Conservation (phyloP, 1,284 basidiomycete species). For the Sanghuangporus baumii region DNA sequence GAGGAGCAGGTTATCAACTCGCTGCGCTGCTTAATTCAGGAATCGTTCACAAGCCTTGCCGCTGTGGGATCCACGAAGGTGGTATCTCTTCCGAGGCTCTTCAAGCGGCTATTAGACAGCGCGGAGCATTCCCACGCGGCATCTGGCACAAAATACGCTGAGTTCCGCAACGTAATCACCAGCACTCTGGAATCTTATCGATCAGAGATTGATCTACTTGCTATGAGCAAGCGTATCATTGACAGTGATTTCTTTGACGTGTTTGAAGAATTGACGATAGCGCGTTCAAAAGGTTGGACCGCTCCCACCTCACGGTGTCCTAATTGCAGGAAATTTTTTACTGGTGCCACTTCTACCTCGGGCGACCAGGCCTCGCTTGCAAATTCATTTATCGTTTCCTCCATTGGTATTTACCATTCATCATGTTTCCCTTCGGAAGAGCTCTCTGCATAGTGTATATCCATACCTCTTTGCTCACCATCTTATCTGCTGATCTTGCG, state of each 20-base stretch:
- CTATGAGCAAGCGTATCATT: conserved; percentile 80
- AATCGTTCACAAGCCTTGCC: conserved; percentile 81
- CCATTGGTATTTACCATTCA: conserved; percentile 13
- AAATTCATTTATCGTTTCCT: conserved; percentile 10
- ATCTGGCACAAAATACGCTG: conserved; percentile 74
- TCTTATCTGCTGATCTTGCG: neutral
- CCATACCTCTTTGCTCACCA: neutral
- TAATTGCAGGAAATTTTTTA: conserved; percentile 10
- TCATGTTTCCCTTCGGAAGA: conserved; percentile 5
- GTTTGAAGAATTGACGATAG: conserved; percentile 49
- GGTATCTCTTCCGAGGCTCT: conserved; percentile 86
- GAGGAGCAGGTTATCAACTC: conserved; percentile 27
- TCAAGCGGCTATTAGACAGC: conserved; percentile 83
- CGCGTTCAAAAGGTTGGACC: conserved; percentile 50
- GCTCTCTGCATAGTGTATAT: conserved; percentile 11
- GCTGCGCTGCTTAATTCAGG: conserved; percentile 75
- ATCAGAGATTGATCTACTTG: conserved; percentile 86
- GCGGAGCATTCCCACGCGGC: conserved; percentile 40
- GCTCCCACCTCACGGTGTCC: conserved; percentile 23
- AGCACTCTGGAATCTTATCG: conserved; percentile 95
- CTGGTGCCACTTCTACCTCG: neutral
- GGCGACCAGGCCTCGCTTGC: neutral
- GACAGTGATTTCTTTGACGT: conserved; percentile 79
- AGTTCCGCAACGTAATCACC: conserved; percentile 86
- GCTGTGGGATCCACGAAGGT: conserved; percentile 77